Evolutionary conservation across 2,329 filamentous ascomycete genomes (phyloP), one percentile per base, ranked within the genome.

Genomic region (Penicillium vulpinum): DNA sequence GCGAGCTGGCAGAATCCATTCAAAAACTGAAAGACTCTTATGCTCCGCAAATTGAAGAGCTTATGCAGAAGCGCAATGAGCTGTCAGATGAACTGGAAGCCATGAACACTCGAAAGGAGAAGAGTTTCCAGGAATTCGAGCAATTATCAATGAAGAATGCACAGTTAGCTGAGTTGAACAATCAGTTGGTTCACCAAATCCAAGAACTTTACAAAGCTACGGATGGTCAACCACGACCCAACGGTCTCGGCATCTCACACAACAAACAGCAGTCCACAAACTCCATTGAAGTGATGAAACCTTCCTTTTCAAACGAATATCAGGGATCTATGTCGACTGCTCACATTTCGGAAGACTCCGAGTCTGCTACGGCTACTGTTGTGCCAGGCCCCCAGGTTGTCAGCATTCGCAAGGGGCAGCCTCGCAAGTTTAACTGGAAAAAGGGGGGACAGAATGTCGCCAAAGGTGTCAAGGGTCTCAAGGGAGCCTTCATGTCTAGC

Each of bases 341-440:
- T 31, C 74, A 72, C 50, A 80, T 83, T 60, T 82, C 84, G 18
- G 88, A 90, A 44, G 91, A 94, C 39, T 81, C 77, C 9, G 85
- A 88, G 62, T 78, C 82, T 15, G 78, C 79, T 7, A 83, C 83
- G 0, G 77, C 88, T 44, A 74, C 82, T 0, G 76, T 88, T 47
- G 73, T 86, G 61, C 81, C 86, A 28, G 89, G 91, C 2, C 92
- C 94, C n/a, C 94, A 96, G 59, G 90, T 97, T 33, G 90, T 97
- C 59, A 95, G 94, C 67, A 95, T 97, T 61, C 87, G 92, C 67
- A 97, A 97, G 78, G 92, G 90, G 29, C 92, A 96, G 71, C 87
- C 89, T 52, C 96, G 92, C 79, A 97, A 97, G 74, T 97, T 97
- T 78, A 96, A 96, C 78, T 97, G 94, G 92, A 96, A 97, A 83